Evolutionary conservation across 106 monocot species (phyloP).

Genomic region (Agapanthus africanus): DNA sequence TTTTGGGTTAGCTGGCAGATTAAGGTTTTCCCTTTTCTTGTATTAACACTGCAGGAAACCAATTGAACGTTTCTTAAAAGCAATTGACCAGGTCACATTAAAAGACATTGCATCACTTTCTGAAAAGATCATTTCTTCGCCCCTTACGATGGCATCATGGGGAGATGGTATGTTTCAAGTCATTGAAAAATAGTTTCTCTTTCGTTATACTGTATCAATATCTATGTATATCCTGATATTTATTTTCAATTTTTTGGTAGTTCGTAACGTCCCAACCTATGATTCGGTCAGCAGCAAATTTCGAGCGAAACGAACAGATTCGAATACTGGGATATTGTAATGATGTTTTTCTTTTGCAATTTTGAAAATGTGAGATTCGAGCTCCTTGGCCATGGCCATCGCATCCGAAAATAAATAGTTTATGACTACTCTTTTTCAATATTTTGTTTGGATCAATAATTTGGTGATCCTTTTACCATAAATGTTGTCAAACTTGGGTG

Average conservation of each 20-base stretch:
- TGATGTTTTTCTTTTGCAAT: background rate
- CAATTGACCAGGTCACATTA: slow-evolving; percentile 52
- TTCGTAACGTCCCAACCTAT: slow-evolving; percentile 49
- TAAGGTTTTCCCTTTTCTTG: background rate
- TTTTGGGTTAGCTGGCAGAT: background rate
- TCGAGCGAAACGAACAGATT: slow-evolving; percentile 11
- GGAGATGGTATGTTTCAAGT: slow-evolving; percentile 56
- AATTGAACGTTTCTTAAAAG: slow-evolving; percentile 56
- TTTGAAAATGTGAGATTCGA: slow-evolving; percentile 12
- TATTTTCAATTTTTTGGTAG: slow-evolving; percentile 14
- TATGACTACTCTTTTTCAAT: background rate
- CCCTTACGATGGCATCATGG: slow-evolving; percentile 89
- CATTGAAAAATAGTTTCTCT: background rate
- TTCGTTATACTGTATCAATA: background rate
- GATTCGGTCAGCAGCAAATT: slow-evolving; percentile 40
- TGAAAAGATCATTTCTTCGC: slow-evolving; percentile 66
- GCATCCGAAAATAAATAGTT: slow-evolving; percentile 15
- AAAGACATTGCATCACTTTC: slow-evolving; percentile 61
- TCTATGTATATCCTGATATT: background rate
- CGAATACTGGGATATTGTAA: no score
- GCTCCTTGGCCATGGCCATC: background rate
- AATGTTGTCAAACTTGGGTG: background rate
- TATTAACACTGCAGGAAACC: slow-evolving; percentile 50
- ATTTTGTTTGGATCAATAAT: slow-evolving; percentile 13
- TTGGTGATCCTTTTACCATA: background rate